Evolutionary conservation across 306 rosid species (phyloP), one percentile per base, ranked within the genome.

Genomic region (Parietaria judaica): DNA sequence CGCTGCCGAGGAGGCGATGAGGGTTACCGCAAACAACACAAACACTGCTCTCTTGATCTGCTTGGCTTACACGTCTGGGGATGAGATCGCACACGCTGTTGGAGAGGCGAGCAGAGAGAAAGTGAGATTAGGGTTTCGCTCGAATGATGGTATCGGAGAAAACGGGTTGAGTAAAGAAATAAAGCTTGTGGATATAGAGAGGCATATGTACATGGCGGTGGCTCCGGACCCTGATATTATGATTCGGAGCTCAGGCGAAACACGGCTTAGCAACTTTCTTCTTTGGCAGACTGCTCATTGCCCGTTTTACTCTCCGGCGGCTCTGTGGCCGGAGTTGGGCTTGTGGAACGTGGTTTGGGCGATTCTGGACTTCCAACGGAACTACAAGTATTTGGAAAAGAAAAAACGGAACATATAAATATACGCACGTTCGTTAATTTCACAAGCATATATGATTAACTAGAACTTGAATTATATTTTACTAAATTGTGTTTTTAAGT

Each of bases 261-360:
- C 63, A 14, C 85, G 94, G 1, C 86, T 88, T 44, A 83, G 94
- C 69, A 88, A 83, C 73, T 84, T 88, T 65, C 94, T 84, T 71
- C 96, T 88, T 56, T 88, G 89, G 96, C 87, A 84, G 71, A 82
- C 89, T 60, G 54, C 74, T 54, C 44, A 71, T 58, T 82, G 88
- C 43, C 83, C 76, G 17, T 74, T 87, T 74, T 82, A 78, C 70
- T 78, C 86, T 31, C 92, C 95, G 35, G 14, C 74, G 9, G 84
- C 79, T 1, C 85, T 88, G 48, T 88, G 96, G 96, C 96, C 96
- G 48, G 94, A 88, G 61, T 66, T 88, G 46, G 94, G 94, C 50
- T 35, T 88, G 11, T 35, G 86, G 74, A 86, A 82, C 68, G 63
- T 85, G 83, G 72, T 85, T 36, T 78, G 84, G 85, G 85, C 82